Evolutionary conservation across 371 early-diverging fungal genomes (phyloP).

Genomic region (Mucor velutinosus): DNA sequence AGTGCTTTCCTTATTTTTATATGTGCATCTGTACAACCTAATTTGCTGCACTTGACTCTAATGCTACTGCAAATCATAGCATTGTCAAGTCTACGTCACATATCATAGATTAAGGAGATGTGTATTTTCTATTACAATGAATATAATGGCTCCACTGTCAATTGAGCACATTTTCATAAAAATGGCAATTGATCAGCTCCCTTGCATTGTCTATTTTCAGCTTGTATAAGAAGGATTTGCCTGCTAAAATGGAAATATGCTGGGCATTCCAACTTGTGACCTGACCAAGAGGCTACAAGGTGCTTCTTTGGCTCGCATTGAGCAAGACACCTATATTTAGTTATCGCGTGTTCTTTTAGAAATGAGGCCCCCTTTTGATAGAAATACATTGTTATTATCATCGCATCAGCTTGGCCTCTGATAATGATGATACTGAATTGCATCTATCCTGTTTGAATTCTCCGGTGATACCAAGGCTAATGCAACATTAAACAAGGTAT

Average conservation of each 20-base stretch:
- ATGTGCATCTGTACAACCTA: background rate
- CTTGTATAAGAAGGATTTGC: background rate
- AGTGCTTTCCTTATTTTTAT: background rate
- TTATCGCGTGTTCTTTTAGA: background rate
- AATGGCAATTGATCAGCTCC: background rate
- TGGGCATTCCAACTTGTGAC: background rate
- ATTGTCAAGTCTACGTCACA: constrained; percentile 3
- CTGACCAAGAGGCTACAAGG: background rate
- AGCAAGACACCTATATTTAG: background rate
- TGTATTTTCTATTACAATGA: background rate
- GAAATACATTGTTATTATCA: background rate
- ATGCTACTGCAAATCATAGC: background rate
- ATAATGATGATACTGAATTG: background rate
- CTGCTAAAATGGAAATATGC: background rate
- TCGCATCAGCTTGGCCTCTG: background rate
- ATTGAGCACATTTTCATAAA: background rate
- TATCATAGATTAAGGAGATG: background rate
- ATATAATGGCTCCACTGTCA: background rate
- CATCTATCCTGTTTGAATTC: background rate
- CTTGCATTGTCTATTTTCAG: background rate
- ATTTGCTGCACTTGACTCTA: background rate
- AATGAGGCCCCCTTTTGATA: background rate
- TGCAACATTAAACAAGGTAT: background rate
- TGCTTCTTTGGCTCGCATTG: background rate
- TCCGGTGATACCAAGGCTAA: background rate